phyloP scores from a whole-genome alignment of 805 yeast species.

The Candida hungchunana region DNA sequence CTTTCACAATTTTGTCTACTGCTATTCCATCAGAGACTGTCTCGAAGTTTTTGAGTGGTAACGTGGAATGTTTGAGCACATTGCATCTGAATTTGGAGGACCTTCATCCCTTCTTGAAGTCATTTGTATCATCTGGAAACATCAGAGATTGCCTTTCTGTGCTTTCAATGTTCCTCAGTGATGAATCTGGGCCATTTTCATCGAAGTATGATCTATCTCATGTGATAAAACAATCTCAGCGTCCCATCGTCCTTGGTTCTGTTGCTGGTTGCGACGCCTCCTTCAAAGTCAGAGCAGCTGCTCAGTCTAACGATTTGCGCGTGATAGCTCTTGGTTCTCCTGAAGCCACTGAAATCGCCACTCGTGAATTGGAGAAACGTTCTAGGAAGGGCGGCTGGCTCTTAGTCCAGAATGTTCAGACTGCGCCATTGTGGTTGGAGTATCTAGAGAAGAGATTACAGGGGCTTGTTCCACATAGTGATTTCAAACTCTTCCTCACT shows the following conservation, averaged over 20 bases:
- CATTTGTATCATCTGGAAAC: slow-evolving; percentile 1
- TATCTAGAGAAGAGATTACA: slow-evolving; percentile 45
- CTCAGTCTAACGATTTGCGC: slow-evolving; percentile 32
- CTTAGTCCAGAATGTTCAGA: slow-evolving; percentile 75
- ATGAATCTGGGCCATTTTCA: slow-evolving; percentile 28
- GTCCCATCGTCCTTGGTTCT: slow-evolving; percentile 51
- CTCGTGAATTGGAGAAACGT: slow-evolving; percentile 44
- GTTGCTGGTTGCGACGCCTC: slow-evolving; percentile 68
- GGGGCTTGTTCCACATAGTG: slow-evolving; percentile 24
- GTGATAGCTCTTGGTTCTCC: slow-evolving; percentile 69
- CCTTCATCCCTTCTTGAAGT: slow-evolving; percentile 5
- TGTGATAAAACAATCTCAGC: slow-evolving; percentile 21
- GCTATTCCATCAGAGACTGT: not conserved
- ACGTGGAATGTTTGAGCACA: not conserved
- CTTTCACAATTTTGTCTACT: slow-evolving; percentile 11
- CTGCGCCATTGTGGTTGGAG: slow-evolving; percentile 62
- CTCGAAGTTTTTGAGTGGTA: not conserved
- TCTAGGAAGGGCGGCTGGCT: slow-evolving; percentile 61
- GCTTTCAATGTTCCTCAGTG: slow-evolving; percentile 26
- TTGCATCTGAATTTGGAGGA: slow-evolving; percentile 6
- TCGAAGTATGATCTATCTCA: slow-evolving; percentile 32
- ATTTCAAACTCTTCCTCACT: slow-evolving; percentile 62
- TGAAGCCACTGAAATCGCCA: slow-evolving; percentile 59
- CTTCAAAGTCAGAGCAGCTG: slow-evolving; percentile 42
- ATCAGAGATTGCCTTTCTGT: slow-evolving; percentile 16